Percentiles rank a stretch among this genome's conserved stretches.
Conservation (phyloP, 768 basidiomycete species). For the Psilocybe sp. region DNA sequence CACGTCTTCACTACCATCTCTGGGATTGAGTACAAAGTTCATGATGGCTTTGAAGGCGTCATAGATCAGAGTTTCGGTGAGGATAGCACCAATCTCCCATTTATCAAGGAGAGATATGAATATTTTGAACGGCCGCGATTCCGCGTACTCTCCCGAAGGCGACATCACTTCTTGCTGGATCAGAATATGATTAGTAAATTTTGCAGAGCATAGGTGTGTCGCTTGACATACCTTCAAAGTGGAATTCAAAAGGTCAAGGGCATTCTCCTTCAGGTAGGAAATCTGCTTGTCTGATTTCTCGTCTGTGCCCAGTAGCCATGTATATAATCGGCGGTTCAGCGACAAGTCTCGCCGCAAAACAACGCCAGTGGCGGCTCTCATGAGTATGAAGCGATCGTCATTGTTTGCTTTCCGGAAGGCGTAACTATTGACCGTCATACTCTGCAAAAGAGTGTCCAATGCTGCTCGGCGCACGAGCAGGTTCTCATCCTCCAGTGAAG, state of each 20-base stretch:
- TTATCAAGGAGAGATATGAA: slow-evolving; percentile 94
- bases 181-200: not conserved
- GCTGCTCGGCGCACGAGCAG: slow-evolving; percentile 84
- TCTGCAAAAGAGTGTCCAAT: slow-evolving; percentile 80
- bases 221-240: slow-evolving; percentile 59
- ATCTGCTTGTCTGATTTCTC: slow-evolving; percentile 78
- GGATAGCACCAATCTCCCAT: slow-evolving; percentile 86
- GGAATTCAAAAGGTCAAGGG: slow-evolving; percentile 64
- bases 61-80: slow-evolving; percentile 78
- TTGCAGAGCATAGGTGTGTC: not conserved
- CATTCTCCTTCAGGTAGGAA: slow-evolving; percentile 63
- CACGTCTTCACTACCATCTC: slow-evolving; percentile 63
- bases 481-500: slow-evolving; percentile 91
- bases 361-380: slow-evolving; percentile 83
- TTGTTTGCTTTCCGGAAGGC: slow-evolving; percentile 65
- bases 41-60: slow-evolving; percentile 78
- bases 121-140: slow-evolving; percentile 90
- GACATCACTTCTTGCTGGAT: slow-evolving; percentile 72
- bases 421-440: slow-evolving; percentile 69
- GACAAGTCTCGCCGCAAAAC: slow-evolving; percentile 92
- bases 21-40: slow-evolving; percentile 45
- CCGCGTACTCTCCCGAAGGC: slow-evolving; percentile 69
- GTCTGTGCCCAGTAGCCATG: slow-evolving; percentile 86
- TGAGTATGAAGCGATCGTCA: slow-evolving; percentile 78
- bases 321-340: slow-evolving; percentile 87